These are phyloP conservation scores for Cyclostephanos invisitatus DNA, from an alignment of 108 stramenopile species.

Conservation along the genomic window DNA sequence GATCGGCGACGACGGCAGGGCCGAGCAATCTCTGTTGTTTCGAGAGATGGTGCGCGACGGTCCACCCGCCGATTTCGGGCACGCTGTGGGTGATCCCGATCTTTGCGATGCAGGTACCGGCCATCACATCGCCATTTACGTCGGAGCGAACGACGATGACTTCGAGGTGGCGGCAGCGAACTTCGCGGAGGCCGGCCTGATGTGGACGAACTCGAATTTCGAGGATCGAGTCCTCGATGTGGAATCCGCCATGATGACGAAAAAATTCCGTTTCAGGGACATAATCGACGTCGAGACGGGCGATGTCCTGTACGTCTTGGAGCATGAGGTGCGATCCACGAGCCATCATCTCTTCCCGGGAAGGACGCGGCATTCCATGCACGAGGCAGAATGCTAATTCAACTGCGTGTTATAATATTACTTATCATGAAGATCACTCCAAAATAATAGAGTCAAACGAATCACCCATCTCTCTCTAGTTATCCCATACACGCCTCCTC, in stretches of 20 bases:
- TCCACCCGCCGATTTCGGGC: constrained; percentile 1
- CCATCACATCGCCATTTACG: constrained; percentile 59
- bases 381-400: not conserved
- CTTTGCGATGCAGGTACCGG: constrained; percentile 28
- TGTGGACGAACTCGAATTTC: constrained; percentile 62
- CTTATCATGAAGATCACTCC: not conserved
- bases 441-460: not conserved
- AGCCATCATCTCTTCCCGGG: constrained; percentile 48
- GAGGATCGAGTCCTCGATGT: constrained; percentile 33
- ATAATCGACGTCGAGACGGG: constrained; percentile 62
- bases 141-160: constrained; percentile 43
- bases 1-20: constrained; percentile 40
- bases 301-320: constrained; percentile 51
- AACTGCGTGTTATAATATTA: not conserved
- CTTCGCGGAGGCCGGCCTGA: constrained; percentile 30
- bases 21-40: constrained; percentile 54
- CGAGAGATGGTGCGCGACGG: constrained; percentile 22
- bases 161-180: constrained; percentile 49
- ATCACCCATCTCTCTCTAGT: too few species aligned
- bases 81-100: not conserved
- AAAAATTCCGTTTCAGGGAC: constrained; percentile 69
- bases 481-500: not conserved
- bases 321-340: constrained; percentile 67
- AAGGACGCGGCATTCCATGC: constrained; percentile 2
- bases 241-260: constrained; percentile 33